phyloP scores from a whole-genome alignment of 2,329 filamentous ascomycete genomes.

The Blastomyces emzantsi region DNA sequence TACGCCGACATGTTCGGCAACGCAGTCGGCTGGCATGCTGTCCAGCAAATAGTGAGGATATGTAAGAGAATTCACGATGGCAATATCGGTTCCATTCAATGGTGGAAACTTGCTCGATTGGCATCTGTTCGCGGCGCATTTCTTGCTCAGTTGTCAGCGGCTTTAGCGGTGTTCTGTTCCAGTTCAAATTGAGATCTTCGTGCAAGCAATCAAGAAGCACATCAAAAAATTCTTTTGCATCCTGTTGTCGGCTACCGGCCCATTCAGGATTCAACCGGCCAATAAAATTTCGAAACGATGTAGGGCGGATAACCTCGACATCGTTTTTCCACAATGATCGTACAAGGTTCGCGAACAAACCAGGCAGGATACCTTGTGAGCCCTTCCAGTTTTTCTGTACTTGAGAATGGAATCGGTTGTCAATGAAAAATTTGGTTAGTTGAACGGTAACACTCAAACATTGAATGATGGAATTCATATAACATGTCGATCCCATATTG shows the following conservation, averaged over 20 bases:
- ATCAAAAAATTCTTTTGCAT: constrained; percentile 80
- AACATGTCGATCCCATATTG: constrained; percentile 78
- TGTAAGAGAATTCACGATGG: constrained; percentile 61
- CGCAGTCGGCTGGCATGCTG: constrained; percentile 54
- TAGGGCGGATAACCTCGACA: constrained; percentile 44
- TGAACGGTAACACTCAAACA: constrained; percentile 63
- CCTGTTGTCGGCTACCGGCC: constrained; percentile 71
- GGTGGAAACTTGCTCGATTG: constrained; percentile 55
- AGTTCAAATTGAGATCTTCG: constrained; percentile 71
- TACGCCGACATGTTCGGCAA: constrained; percentile 53
- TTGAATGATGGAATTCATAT: constrained; percentile 87
- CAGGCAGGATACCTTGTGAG: constrained; percentile 54
- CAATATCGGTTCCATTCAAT: constrained; percentile 67
- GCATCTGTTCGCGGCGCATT: constrained; percentile 50
- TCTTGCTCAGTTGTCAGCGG: constrained; percentile 53
- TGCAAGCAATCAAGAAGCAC: constrained; percentile 75
- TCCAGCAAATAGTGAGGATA: constrained; percentile 71
- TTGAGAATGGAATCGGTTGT: constrained; percentile 51
- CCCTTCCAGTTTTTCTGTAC: constrained; percentile 58
- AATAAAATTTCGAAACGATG: constrained; percentile 58
- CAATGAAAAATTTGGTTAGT: constrained; percentile 55
- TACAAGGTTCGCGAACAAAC: constrained; percentile 53
- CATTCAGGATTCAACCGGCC: constrained; percentile 57
- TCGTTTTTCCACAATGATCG: constrained; percentile 56
- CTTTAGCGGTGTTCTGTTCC: constrained; percentile 49